A percentile compares a stretch with the other conserved stretches of the same genome.
Conservation (phyloP, 2,329 filamentous ascomycete species). For the Xylaria sp. region DNA sequence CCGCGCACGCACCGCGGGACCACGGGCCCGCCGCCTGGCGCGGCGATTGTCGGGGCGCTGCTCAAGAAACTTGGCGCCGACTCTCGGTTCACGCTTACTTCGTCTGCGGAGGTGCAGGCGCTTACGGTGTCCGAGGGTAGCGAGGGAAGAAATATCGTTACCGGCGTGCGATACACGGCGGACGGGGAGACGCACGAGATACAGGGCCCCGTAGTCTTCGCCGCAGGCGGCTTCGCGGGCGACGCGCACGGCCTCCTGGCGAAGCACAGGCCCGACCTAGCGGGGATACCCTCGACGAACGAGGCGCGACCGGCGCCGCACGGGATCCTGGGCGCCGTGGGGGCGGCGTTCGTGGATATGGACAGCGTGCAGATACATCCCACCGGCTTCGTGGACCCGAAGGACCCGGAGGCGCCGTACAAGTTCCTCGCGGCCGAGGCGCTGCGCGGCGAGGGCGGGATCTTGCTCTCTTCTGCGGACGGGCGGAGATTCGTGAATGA, state of each 20-base stretch:
- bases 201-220: conserved; percentile 67
- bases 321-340: conserved; percentile 53
- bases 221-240: conserved; percentile 71
- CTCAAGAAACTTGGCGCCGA: conserved; percentile 62
- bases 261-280: conserved; percentile 67
- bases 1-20: conserved; percentile 68
- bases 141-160: conserved; percentile 55
- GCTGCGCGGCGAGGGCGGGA: conserved; percentile 70
- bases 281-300: conserved; percentile 71
- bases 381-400: conserved; percentile 70
- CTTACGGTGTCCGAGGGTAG: conserved; percentile 50
- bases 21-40: conserved; percentile 67
- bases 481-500: conserved; percentile 71
- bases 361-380: conserved; percentile 72
- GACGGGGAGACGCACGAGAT: conserved; percentile 54
- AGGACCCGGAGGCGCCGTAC: conserved; percentile 56
- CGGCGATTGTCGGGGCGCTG: conserved; percentile 66
- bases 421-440: conserved; percentile 74
- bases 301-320: conserved; percentile 68
- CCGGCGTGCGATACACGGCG: conserved; percentile 64
- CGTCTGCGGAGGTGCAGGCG: conserved; percentile 63
- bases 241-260: conserved; percentile 68
- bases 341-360: conserved; percentile 62
- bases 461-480: conserved; percentile 57
- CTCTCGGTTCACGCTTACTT: conserved; percentile 63